Percentiles rank a stretch among this genome's conserved stretches.
Conservation (phyloP, 192 early-diverging fungal species). For the Coemansia pectinata region DNA sequence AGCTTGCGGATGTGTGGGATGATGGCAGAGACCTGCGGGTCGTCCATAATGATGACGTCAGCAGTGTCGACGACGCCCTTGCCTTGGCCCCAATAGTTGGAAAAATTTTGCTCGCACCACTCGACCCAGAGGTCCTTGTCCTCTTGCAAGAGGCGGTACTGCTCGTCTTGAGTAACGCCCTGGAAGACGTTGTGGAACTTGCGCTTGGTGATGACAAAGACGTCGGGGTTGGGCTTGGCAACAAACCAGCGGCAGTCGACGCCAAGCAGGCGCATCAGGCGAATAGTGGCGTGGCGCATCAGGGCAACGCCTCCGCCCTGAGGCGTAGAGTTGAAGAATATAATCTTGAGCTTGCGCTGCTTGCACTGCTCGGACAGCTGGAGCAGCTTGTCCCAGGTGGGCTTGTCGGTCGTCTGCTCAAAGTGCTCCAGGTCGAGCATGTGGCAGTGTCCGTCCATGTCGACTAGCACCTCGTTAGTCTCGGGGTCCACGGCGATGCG, state of each 20-base stretch:
- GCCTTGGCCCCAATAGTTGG: conserved; percentile 70
- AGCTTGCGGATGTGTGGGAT: conserved; percentile 75
- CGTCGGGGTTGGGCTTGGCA: conserved; percentile 77
- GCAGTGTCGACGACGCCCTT: conserved; percentile 66
- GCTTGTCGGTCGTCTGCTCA: conserved; percentile 59
- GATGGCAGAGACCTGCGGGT: conserved; percentile 80
- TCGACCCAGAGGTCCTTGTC: conserved; percentile 66
- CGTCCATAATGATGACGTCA: conserved; percentile 87
- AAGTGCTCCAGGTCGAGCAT: conserved; percentile 68
- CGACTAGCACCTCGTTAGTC: conserved; percentile 71
- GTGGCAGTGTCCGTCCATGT: conserved; percentile 71
- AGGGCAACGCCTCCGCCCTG: conserved; percentile 88
- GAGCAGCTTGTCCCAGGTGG: conserved; percentile 68
- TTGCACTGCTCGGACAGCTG: conserved; percentile 59
- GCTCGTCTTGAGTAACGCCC: conserved; percentile 68
- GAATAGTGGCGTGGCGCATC: conserved; percentile 81
- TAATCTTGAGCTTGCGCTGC: conserved; percentile 59
- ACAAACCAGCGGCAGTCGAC: conserved; percentile 78
- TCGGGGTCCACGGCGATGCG: conserved; percentile 63
- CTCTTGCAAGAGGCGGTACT: conserved; percentile 50
- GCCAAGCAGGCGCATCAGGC: conserved; percentile 65
- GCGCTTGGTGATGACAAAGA: conserved; percentile 86
- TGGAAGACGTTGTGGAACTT: conserved; percentile 89
- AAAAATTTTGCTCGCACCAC: conserved; percentile 70
- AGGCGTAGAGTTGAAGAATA: conserved; percentile 81